Percentiles rank a stretch among this genome's conserved stretches.
Conservation (phyloP, 805 yeast genomes). For the Sugiyamaella qingdaonensis region DNA sequence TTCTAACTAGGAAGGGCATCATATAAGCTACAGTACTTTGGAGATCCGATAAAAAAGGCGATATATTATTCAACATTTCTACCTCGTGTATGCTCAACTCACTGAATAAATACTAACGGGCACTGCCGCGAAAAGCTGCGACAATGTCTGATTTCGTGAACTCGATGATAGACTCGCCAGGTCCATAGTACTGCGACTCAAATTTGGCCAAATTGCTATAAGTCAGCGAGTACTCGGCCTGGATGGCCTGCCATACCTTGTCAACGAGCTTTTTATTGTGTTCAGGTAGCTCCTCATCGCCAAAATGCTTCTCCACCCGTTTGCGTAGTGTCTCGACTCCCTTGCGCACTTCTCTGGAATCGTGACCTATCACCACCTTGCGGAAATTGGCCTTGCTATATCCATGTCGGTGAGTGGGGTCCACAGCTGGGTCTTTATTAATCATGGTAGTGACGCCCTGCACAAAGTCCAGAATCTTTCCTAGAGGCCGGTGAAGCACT, state of each 20-base stretch:
- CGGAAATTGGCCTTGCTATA: conserved; percentile 57
- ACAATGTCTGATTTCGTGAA: conserved; percentile 55
- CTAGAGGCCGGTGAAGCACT: conserved; percentile 54
- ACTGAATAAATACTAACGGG: background rate
- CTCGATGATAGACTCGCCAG: conserved; percentile 39
- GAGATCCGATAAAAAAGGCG: too few species aligned
- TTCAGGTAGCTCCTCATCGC: conserved; percentile 26
- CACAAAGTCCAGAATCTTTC: conserved; percentile 63
- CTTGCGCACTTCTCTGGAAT: conserved; percentile 52
- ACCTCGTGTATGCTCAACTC: too few species aligned
- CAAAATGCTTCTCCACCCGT: conserved; percentile 55
- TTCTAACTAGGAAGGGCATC: too few species aligned
- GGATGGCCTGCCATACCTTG: conserved; percentile 67
- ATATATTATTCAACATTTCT: too few species aligned
- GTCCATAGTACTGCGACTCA: conserved; percentile 51
- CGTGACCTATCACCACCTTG: conserved; percentile 52
- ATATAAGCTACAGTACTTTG: too few species aligned
- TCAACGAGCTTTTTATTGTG: conserved; percentile 53
- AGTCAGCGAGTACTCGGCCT: conserved; percentile 54
- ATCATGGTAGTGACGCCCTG: conserved; percentile 54
- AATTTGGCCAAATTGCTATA: conserved; percentile 53
- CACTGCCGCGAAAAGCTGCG: conserved; percentile 40
- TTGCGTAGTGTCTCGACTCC: conserved; percentile 53
- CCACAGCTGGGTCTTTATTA: conserved; percentile 35
- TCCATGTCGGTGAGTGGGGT: conserved; percentile 57